Evolutionary conservation across 345 rosid species (phyloP).

Genomic region (Passiflora organensis): DNA sequence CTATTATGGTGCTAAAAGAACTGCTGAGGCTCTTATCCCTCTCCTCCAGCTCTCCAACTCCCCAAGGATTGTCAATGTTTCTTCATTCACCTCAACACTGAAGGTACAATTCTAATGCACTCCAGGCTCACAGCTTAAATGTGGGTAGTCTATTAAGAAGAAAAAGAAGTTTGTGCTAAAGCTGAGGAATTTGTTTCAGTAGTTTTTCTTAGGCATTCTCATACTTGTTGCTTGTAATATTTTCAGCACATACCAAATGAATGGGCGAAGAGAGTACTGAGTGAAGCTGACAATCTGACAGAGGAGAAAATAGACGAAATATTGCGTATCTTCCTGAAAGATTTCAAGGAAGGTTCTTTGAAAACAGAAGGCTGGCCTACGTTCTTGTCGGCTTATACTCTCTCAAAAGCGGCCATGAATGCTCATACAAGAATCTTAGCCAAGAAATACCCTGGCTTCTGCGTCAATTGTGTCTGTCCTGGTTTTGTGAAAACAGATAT

Average conservation of each 20-base stretch:
- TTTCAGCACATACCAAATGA: slow-evolving; percentile 17
- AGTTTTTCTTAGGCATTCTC: neutral
- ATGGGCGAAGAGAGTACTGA: slow-evolving; percentile 20
- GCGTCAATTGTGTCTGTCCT: slow-evolving; percentile 29
- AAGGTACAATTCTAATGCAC: slow-evolving; percentile 11
- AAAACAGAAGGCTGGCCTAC: slow-evolving; percentile 30
- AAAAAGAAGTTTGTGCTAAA: too few species aligned
- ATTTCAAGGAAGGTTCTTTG: slow-evolving; percentile 22
- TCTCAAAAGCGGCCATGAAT: slow-evolving; percentile 29
- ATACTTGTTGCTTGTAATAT: neutral
- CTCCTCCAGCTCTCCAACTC: slow-evolving; percentile 7
- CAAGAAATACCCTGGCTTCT: slow-evolving; percentile 15
- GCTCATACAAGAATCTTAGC: slow-evolving; percentile 34
- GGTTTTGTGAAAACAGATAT: slow-evolving; percentile 34
- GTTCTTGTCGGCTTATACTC: slow-evolving; percentile 15
- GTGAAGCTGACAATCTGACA: slow-evolving; percentile 18
- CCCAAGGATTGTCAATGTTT: slow-evolving; percentile 21
- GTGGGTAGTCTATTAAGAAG: too few species aligned
- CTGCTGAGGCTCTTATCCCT: neutral
- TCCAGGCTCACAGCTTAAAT: too few species aligned
- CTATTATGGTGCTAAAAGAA: slow-evolving; percentile 8
- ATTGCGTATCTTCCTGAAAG: slow-evolving; percentile 10
- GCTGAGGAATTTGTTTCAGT: too few species aligned
- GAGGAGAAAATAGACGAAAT: slow-evolving; percentile 27
- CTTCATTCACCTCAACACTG: slow-evolving; percentile 12